Percentiles rank a stretch among this genome's conserved stretches.
Evolutionary conservation across 1,284 basidiomycete species (phyloP).

Genomic region (Thelephora terrestris): DNA sequence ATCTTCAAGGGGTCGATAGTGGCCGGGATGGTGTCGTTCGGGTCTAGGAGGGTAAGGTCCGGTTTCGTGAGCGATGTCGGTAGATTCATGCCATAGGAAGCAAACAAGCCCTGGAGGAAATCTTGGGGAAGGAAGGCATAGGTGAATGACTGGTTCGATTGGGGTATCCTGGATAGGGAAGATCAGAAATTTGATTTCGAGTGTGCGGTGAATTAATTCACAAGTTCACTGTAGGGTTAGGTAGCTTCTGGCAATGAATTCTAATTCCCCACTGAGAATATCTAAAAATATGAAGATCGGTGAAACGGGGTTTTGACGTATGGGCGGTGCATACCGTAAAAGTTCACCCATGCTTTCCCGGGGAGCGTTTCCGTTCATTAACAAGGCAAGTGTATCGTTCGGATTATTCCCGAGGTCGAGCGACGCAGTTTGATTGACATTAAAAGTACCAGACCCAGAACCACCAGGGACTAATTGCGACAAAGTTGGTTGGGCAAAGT

Average conservation of each 20-base stretch:
- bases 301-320: background rate
- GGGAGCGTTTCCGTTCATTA: background rate
- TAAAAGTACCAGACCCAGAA: conserved; percentile 27
- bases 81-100: conserved; percentile 20
- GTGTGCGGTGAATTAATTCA: conserved; percentile 10
- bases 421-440: conserved; percentile 17
- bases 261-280: conserved; percentile 33
- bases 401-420: conserved; percentile 5
- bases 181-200: background rate
- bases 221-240: conserved; percentile 22
- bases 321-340: conserved; percentile 1
- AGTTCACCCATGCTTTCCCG: background rate
- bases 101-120: conserved; percentile 23
- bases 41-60: conserved; percentile 13
- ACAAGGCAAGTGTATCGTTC: too few relatives aligned
- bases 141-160: conserved; percentile 16
- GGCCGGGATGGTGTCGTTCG: conserved; percentile 16
- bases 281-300: conserved; percentile 11
- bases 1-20: conserved; percentile 17
- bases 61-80: conserved; percentile 12
- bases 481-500: conserved; percentile 26
- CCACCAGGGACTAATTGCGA: conserved; percentile 26
- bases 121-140: conserved; percentile 29
- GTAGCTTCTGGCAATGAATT: conserved; percentile 27
- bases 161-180: conserved; percentile 14